phyloP scores from a whole-genome alignment of 1,284 basidiomycete genomes.

The Trametes hirsuta region DNA sequence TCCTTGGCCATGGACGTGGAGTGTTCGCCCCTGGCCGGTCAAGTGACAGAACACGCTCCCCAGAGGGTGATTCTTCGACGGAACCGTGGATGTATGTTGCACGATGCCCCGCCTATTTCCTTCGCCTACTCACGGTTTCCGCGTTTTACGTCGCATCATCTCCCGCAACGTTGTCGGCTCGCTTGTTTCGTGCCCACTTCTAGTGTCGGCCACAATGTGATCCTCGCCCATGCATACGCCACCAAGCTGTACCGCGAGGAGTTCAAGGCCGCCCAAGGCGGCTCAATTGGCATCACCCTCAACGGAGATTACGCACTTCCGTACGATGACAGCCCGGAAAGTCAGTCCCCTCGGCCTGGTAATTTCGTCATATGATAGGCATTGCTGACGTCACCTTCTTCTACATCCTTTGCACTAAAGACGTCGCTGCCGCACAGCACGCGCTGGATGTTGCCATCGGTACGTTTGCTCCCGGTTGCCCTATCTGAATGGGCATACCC shows the following conservation, averaged over 20 bases:
- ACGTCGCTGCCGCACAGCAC: conserved; percentile 65
- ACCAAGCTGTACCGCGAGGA: conserved; percentile 65
- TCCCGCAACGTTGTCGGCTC: conserved; percentile 5
- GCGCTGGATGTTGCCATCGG: conserved; percentile 70
- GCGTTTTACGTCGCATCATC: not conserved
- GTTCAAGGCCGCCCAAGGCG: conserved; percentile 58
- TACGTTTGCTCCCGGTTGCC: conserved; percentile 33
- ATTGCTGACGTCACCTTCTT: conserved; percentile 6
- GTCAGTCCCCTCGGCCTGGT: conserved; percentile 41
- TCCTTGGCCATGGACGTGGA: conserved; percentile 68
- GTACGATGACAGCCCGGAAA: conserved; percentile 65
- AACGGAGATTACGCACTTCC: conserved; percentile 76
- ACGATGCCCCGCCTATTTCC: conserved; percentile 1
- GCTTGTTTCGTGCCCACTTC: not conserved
- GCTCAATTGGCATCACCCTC: conserved; percentile 74
- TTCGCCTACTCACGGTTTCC: conserved; percentile 3
- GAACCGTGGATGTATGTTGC: conserved; percentile 75
- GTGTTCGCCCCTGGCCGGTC: conserved; percentile 72
- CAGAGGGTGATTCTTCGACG: conserved; percentile 61
- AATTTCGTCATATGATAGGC: not conserved
- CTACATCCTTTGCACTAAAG: conserved; percentile 36
- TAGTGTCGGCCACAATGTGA: conserved; percentile 69
- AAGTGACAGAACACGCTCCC: conserved; percentile 56
- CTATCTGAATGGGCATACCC: conserved; percentile 5
- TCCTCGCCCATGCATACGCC: conserved; percentile 71